Base-by-base conservation (phyloP, 176 grass and related monocot genomes). In the Zoysia japonica region DNA sequence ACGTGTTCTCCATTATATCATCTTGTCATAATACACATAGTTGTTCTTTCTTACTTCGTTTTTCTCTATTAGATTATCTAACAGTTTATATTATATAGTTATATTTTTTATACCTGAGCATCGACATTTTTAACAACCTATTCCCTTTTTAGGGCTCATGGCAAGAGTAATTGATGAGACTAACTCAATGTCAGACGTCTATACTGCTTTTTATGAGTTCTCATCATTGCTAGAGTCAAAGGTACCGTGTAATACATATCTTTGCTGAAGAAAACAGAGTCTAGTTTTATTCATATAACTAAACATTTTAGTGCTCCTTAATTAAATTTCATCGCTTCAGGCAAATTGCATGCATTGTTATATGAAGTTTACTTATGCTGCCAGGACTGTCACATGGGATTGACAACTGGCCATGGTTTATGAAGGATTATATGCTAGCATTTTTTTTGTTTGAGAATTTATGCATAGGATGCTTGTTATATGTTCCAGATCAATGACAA, bases 121-220 rank as follows among this genome's bases (percentile, higher is more conserved):
- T 46, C 52, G 45, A 28, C 20, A 6, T 61, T 11, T 54, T 82
- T 82, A 72, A 84, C 65, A 53, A 77, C 20, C 66, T 70, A 8
- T 28, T 28, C 28, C 28, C 44, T 12, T 63, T 67, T 56, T 72
- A 97, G 94, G 94, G 43, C 87, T 97, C 63, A 90, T 87, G 45
- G 94, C 94, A 70, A 82, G 87, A 75, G 45, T 97, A 54, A 91
- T 97, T 84, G 78, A 85, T 66, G 86, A 93, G 79, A 85, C 94
- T 84, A 82, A 84, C 19, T 72, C 91, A 65, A 93, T 93, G 89
- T 83, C 89, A 51, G 94, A 97, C 39, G 87, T 97, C 10, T 93
- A 89, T 82, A 75, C 85, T 86, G 81, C 90, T 81, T 94, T 94
- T 75, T 94, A 88, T 51, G 88, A 98, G 60, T 94, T 98, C 67